Evolutionary conservation across 768 basidiomycete species (phyloP).

Genomic region (Leucogyrophana mollusca): DNA sequence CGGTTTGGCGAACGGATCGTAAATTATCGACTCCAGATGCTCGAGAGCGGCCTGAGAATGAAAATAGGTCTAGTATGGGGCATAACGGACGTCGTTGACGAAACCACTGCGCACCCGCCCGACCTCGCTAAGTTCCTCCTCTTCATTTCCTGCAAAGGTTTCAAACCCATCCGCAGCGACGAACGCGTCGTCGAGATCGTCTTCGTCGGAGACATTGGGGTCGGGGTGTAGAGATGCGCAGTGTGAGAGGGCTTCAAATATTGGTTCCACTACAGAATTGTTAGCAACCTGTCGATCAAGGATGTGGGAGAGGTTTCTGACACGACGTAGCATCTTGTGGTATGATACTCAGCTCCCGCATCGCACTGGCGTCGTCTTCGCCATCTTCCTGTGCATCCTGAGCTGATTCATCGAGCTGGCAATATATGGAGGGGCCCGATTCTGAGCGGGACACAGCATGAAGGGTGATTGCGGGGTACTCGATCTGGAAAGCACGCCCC

Average conservation of each 20-base stretch:
- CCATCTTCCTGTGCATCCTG: constrained; percentile 32
- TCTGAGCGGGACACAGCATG: constrained; percentile 86
- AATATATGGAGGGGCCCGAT: constrained; percentile 75
- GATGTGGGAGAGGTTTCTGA: constrained; percentile 37
- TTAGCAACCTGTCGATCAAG: constrained; percentile 3
- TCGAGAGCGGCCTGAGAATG: constrained; percentile 70
- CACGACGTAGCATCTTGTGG: constrained; percentile 58
- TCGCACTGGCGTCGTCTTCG: constrained; percentile 44
- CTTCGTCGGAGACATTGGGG: constrained; percentile 38
- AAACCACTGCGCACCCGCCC: constrained; percentile 95
- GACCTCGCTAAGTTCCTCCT: constrained; percentile 78
- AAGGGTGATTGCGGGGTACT: constrained; percentile 88
- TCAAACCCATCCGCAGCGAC: constrained; percentile 47
- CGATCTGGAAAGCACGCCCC: constrained; percentile 76
- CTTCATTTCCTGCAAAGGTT: constrained; percentile 54
- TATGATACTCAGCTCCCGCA: constrained; percentile 81
- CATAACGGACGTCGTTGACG: constrained; percentile 69
- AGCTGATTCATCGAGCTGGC: constrained; percentile 82
- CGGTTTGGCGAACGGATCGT: constrained; percentile 41
- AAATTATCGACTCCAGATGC: constrained; percentile 80
- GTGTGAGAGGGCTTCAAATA: constrained; percentile 82
- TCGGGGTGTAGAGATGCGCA: constrained; percentile 89
- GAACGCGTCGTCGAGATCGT: constrained; percentile 54
- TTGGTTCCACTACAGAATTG: constrained; percentile 61
- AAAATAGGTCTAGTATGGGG: constrained; percentile 73